Evolutionary conservation across 306 rosid species (phyloP).

Genomic region (Psophocarpus tetragonolobus): DNA sequence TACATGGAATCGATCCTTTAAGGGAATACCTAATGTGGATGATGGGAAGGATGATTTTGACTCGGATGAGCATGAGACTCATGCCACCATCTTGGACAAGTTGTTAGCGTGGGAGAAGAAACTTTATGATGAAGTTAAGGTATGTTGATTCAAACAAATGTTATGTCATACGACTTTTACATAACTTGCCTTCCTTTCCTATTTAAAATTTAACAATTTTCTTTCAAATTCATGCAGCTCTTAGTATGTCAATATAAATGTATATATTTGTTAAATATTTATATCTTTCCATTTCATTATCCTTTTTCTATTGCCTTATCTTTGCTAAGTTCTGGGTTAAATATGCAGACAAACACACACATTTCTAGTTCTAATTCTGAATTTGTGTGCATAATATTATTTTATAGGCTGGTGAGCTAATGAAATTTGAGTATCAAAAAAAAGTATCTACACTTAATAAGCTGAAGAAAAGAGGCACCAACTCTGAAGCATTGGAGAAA

Average conservation of each 20-base stretch:
- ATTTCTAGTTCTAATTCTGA: neutral
- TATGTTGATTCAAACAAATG: slow-evolving; percentile 27
- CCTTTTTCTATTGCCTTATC: neutral
- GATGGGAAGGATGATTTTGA: slow-evolving; percentile 78
- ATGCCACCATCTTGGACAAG: slow-evolving; percentile 91
- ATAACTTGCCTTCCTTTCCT: neutral
- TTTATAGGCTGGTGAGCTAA: slow-evolving; percentile 89
- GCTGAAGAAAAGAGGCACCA: slow-evolving; percentile 67
- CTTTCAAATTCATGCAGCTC: slow-evolving; percentile 6
- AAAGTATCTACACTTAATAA: slow-evolving; percentile 73
- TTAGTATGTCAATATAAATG: neutral
- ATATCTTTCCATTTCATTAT: neutral
- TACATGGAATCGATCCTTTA: slow-evolving; percentile 92
- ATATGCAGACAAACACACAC: neutral
- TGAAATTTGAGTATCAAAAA: slow-evolving; percentile 89
- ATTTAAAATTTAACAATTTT: neutral
- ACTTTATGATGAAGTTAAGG: slow-evolving; percentile 95
- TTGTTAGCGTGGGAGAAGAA: slow-evolving; percentile 98
- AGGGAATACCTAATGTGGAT: slow-evolving; percentile 55
- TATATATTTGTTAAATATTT: neutral
- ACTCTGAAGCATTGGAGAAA: slow-evolving; percentile 82
- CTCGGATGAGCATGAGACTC: slow-evolving; percentile 82
- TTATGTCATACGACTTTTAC: neutral
- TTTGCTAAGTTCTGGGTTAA: slow-evolving; percentile 10
- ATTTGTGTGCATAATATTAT: slow-evolving; percentile 29